Evolutionary conservation across 139 green algal genomes (phyloP).

Genomic region (Spirogloea muscicola): DNA sequence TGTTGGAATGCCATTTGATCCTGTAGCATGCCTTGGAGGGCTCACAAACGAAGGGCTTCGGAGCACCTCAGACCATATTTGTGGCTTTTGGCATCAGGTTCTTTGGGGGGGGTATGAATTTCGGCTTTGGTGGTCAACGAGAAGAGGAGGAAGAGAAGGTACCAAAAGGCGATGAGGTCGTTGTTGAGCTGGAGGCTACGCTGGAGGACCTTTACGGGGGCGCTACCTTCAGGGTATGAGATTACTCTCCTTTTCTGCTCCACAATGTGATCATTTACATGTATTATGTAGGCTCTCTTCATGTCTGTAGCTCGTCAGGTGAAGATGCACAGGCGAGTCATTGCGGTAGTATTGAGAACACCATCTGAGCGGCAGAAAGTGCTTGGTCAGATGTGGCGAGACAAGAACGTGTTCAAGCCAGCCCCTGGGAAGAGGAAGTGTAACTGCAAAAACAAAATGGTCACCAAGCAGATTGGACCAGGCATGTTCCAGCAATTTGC

Average conservation of each 20-base stretch:
- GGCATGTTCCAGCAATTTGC: constrained; percentile 99
- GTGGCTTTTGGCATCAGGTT: constrained; percentile 53
- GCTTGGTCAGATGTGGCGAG: constrained; percentile 65
- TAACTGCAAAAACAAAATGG: constrained; percentile 92
- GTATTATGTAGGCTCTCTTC: not conserved
- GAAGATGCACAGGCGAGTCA: not conserved
- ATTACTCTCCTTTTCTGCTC: not conserved
- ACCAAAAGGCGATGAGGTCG: constrained; percentile 78
- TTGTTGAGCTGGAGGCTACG: constrained; percentile 76
- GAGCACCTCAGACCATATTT: not conserved
- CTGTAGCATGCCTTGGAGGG: not conserved
- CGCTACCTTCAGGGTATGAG: constrained; percentile 63
- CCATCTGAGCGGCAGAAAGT: not conserved
- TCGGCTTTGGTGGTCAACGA: constrained; percentile 51
- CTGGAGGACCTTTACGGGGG: constrained; percentile 91
- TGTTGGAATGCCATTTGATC: not conserved
- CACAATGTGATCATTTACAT: constrained; percentile 5
- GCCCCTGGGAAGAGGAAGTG: constrained; percentile 87
- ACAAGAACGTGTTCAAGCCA: constrained; percentile 84
- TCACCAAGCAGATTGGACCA: constrained; percentile 89
- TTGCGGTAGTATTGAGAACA: not conserved
- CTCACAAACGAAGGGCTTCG: not conserved
- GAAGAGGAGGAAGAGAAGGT: constrained; percentile 77
- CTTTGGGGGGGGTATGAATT: constrained; percentile 64
- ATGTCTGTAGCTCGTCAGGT: constrained; percentile 1